phyloP scores from a whole-genome alignment of 306 rosid species.

The Ormosia emarginata region DNA sequence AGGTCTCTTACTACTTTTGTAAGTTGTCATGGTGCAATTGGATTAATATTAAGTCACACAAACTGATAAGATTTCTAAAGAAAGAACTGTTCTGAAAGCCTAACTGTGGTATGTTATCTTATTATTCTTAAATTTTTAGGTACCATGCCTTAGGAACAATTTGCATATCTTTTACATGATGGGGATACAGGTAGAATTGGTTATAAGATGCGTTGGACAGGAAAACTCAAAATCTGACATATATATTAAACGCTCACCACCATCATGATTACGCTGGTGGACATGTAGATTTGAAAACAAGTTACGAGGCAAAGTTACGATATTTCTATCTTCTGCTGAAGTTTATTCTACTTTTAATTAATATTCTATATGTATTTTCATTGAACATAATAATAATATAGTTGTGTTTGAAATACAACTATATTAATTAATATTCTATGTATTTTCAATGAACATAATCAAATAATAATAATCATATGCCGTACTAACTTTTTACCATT shows the following conservation, averaged over 20 bases:
- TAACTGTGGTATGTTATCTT: not conserved
- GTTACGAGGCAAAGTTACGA: slow-evolving; percentile 67
- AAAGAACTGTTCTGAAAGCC: not conserved
- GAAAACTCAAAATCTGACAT: slow-evolving; percentile 82
- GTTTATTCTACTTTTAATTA: not conserved
- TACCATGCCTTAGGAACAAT: slow-evolving; percentile 87
- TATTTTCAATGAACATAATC: too few species aligned
- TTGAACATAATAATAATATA: not conserved
- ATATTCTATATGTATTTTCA: not conserved
- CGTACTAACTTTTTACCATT: too few species aligned
- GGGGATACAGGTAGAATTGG: slow-evolving; percentile 93
- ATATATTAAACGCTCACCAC: slow-evolving; percentile 90
- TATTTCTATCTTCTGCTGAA: not conserved
- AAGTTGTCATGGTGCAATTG: not conserved
- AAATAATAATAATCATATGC: too few species aligned
- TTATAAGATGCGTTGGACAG: slow-evolving; percentile 75
- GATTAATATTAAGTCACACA: not conserved
- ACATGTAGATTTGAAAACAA: slow-evolving; percentile 80
- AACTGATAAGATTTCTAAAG: not conserved
- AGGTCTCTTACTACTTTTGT: not conserved
- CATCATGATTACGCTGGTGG: slow-evolving; percentile 95
- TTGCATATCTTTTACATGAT: slow-evolving; percentile 90
- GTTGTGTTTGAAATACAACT: slow-evolving; percentile 6
- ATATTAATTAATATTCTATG: too few species aligned
- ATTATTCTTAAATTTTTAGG: slow-evolving; percentile 47